phyloP scores from a whole-genome alignment of 2,329 filamentous ascomycete genomes.

The Hypoxylon sp. region DNA sequence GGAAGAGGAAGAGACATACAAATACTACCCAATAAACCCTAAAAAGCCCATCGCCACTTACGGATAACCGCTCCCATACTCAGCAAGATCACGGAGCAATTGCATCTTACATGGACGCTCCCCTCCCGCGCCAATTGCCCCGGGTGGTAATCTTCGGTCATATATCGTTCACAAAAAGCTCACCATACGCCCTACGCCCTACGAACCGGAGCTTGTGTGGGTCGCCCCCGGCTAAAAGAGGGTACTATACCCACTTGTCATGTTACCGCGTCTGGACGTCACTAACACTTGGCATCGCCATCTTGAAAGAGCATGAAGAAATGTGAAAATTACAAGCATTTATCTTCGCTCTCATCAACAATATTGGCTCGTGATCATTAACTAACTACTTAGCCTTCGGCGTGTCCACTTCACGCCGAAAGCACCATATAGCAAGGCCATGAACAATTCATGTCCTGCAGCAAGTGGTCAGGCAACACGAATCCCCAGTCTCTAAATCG shows the following conservation, averaged over 20 bases:
- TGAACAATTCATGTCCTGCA: too few relatives aligned
- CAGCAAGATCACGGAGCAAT: background rate
- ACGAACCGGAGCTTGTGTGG: conserved; percentile 40
- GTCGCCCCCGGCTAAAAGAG: conserved; percentile 24
- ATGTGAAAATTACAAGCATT: too few relatives aligned
- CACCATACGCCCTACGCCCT: background rate
- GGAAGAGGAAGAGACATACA: background rate
- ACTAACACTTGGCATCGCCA: too few relatives aligned
- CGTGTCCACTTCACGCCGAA: background rate
- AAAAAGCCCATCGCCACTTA: background rate
- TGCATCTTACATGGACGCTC: conserved; percentile 23
- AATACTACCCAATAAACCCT: background rate
- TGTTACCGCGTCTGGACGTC: conserved; percentile 31
- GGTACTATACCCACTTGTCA: conserved; percentile 13
- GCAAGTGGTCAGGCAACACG: too few relatives aligned
- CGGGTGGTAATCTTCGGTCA: conserved; percentile 20
- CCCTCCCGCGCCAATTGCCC: conserved; percentile 25
- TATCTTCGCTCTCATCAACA: background rate
- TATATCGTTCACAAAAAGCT: conserved; percentile 22
- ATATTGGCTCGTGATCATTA: background rate
- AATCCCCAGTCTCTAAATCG: too few relatives aligned
- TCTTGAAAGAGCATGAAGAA: too few relatives aligned
- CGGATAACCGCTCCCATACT: background rate
- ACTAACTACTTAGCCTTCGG: too few relatives aligned
- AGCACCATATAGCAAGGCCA: background rate